Evolutionary conservation across 2,329 filamentous ascomycete species (phyloP).

Genomic region (Hypoxylon sp.): DNA sequence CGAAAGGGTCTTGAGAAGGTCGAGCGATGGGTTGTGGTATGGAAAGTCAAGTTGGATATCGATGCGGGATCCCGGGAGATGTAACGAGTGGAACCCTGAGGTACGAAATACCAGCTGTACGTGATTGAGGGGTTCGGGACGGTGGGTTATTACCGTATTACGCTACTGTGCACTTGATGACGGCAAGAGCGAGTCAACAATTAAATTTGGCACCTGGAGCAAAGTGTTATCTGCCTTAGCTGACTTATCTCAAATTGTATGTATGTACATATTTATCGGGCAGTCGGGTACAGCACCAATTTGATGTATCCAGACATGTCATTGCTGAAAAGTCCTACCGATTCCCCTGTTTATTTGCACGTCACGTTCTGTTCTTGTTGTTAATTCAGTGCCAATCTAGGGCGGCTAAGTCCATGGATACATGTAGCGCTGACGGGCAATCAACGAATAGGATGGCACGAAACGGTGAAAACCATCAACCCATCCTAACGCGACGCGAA

Average conservation of each 20-base stretch:
- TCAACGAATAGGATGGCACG: slow-evolving; percentile 31
- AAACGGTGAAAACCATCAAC: slow-evolving; percentile 26
- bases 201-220: neutral
- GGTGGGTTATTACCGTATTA: slow-evolving; percentile 23
- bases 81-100: slow-evolving; percentile 40
- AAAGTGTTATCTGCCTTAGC: neutral
- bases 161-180: slow-evolving; percentile 2
- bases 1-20: slow-evolving; percentile 2
- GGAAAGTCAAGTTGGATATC: slow-evolving; percentile 24
- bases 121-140: slow-evolving; percentile 31
- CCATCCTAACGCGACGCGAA: slow-evolving; percentile 42
- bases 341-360: slow-evolving; percentile 22
- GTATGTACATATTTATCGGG: neutral
- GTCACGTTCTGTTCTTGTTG: slow-evolving; percentile 2
- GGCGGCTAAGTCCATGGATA: slow-evolving; percentile 30
- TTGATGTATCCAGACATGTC: neutral
- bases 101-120: slow-evolving; percentile 40
- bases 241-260: neutral
- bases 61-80: slow-evolving; percentile 45
- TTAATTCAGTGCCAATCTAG: slow-evolving; percentile 10
- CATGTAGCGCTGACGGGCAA: slow-evolving; percentile 12
- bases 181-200: neutral
- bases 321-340: neutral
- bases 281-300: neutral
- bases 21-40: slow-evolving; percentile 19